Conservation (phyloP, 345 rosid genomes). For the Eutrema yunnanense region DNA sequence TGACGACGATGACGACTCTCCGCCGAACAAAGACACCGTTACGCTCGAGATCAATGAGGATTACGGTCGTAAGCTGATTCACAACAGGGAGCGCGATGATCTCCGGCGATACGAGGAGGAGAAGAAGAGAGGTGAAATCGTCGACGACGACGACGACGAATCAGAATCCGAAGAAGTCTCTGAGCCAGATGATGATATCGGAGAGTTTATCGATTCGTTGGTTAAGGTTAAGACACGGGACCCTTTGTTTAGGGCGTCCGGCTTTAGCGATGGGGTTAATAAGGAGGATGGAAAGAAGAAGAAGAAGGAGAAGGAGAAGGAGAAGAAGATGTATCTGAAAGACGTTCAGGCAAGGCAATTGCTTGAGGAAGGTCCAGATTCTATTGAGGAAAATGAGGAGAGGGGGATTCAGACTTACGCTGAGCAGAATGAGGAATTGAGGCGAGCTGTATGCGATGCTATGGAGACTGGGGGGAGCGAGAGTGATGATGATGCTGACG, state of each 20-base stretch:
- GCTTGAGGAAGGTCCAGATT: constrained; percentile 71
- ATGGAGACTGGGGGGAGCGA: constrained; percentile 22
- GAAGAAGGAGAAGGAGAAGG: constrained; percentile 21
- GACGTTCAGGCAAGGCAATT: constrained; percentile 55
- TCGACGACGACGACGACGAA: constrained; percentile 7
- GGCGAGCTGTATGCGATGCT: constrained; percentile 51
- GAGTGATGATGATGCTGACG: constrained; percentile 34
- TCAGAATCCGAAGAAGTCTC: constrained; percentile 22
- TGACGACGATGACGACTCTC: constrained; percentile 27
- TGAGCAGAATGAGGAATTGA: constrained; percentile 62
- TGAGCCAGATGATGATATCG: constrained; percentile 22
- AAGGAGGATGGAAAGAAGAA: constrained; percentile 16
- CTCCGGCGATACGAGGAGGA: constrained; percentile 50
- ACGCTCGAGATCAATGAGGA: constrained; percentile 53
- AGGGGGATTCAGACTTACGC: constrained; percentile 34
- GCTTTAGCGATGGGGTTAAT: constrained; percentile 21
- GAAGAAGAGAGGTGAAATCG: constrained; percentile 35
- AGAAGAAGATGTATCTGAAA: constrained; percentile 49
- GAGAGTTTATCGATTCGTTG: constrained; percentile 37
- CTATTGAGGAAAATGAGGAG: constrained; percentile 34
- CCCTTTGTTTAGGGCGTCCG: constrained; percentile 44
- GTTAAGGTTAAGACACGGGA: constrained; percentile 46
- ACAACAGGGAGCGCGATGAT: constrained; percentile 65
- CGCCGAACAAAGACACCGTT: constrained; percentile 25
- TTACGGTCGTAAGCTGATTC: constrained; percentile 44